Base-by-base conservation (phyloP, 108 stramenopile genomes). In the Licmophora abbreviata region DNA sequence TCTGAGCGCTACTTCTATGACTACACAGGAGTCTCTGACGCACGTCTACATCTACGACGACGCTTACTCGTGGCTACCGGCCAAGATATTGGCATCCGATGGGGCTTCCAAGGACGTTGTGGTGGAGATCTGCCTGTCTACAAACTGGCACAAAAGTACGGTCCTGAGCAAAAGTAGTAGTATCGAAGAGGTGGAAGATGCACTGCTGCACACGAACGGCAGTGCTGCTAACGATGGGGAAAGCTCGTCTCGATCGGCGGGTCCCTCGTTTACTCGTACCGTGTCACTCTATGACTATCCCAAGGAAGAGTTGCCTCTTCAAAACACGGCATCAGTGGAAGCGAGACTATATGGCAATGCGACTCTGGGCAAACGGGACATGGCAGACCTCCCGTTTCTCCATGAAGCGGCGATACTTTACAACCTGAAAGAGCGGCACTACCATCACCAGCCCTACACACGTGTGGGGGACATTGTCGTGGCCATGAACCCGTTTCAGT, bases 391-490 rank as follows among this genome's bases (percentile, higher is more conserved):
- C 14, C 56, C 62, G 14, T 36, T 92, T 41, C 62, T 92, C 45
- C 87, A 94, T 59, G 88, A 91, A 50, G 58, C 64, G 15, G 59
- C 94, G 2, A 90, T 94, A 56, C 52, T 96, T 25, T 85, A 88
- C 59, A 87, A 86, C 56, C 53, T 87, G 43, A 88, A 84, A 51
- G 69, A 71, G 20, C 71, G 91, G 17, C 85, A 92, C 63, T 45
- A 33, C 23, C 40, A 40, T 14, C 70, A 68, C 17, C 51, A 69
- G 40, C 91, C 90, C 4, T 96, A 96, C 64, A 94, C 95, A 7
- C 70, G 89, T 15, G 91, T 91, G 4, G 91, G 92, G 2, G 88
- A 90, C 31, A 93, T 96, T 61, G 60, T 94, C 18, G 75, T 96
- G 29, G 95, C 95, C 6, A 68, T 96, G 61, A 96, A 96, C 69